Evolutionary conservation across 345 rosid species (phyloP).

Genomic region (Durio zibethinus): DNA sequence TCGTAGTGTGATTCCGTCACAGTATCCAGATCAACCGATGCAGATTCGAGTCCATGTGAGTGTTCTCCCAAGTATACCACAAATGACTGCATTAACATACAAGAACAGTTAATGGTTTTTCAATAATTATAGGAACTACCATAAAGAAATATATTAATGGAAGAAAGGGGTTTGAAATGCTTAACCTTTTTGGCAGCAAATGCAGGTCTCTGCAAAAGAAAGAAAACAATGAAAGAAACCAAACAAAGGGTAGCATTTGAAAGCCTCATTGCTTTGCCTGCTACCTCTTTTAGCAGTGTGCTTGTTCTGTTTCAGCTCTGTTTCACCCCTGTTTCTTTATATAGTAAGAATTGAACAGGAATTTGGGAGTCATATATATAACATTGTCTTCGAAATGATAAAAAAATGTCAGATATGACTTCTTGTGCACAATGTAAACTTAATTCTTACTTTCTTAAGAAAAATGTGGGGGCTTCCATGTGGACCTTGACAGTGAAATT

Average conservation of each 20-base stretch:
- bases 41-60: slow-evolving; percentile 39
- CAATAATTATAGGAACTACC: not conserved
- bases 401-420: not conserved
- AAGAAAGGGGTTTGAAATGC: slow-evolving; percentile 14
- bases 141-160: not conserved
- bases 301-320: slow-evolving; percentile 21
- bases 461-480: not conserved
- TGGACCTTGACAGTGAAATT: not conserved
- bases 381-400: not conserved
- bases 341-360: not conserved
- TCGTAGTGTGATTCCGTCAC: slow-evolving; percentile 54
- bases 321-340: slow-evolving; percentile 19
- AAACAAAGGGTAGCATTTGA: slow-evolving; percentile 19
- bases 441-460: not conserved
- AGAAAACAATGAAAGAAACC: slow-evolving; percentile 28
- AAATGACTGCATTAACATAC: slow-evolving; percentile 35
- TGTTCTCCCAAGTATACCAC: slow-evolving; percentile 85
- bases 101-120: not conserved
- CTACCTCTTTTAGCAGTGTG: not conserved
- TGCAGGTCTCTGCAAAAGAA: slow-evolving; percentile 24
- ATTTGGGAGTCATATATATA: not conserved
- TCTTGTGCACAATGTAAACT: not conserved
- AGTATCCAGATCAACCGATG: slow-evolving; percentile 32
- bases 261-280: slow-evolving; percentile 23
- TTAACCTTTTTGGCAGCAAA: slow-evolving; percentile 49